phyloP scores from a whole-genome alignment of 179 eudicot genomes.

The Beta lomatogona region DNA sequence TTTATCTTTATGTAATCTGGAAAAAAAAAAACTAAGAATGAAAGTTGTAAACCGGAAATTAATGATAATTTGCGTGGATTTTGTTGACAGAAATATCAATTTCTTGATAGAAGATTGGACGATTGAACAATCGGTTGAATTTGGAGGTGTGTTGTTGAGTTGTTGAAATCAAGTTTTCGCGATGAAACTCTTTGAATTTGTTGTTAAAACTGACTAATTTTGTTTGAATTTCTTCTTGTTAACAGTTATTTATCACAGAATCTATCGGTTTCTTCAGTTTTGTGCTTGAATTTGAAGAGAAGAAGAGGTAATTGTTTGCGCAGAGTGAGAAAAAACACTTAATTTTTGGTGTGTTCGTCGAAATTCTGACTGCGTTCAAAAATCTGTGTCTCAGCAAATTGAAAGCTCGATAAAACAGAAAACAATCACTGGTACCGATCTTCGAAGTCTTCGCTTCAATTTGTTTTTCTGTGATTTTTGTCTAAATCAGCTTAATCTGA shows the following conservation, averaged over 20 bases:
- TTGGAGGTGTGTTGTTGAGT: conserved; percentile 1
- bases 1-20: too few relatives aligned
- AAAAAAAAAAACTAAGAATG: too few relatives aligned
- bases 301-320: conserved; percentile 6
- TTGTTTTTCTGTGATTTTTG: neutral
- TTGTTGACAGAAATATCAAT: neutral
- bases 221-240: conserved; percentile 8
- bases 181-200: neutral
- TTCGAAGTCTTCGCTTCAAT: neutral
- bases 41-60: too few relatives aligned
- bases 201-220: neutral
- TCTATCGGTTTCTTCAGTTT: neutral
- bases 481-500: neutral
- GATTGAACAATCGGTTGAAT: neutral
- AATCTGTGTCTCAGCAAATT: conserved; percentile 3
- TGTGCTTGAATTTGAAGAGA: conserved; percentile 14
- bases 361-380: neutral
- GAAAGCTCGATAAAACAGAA: neutral
- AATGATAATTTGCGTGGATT: too few relatives aligned
- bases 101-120: neutral
- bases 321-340: neutral
- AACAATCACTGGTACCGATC: conserved; percentile 14
- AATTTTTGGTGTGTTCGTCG: neutral
- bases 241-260: neutral
- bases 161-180: neutral